Percentiles rank a stretch among this genome's conserved stretches.
These are phyloP conservation scores for Boletus insuetus DNA, from an alignment of 768 basidiomycete species.

Conservation along the genomic window DNA sequence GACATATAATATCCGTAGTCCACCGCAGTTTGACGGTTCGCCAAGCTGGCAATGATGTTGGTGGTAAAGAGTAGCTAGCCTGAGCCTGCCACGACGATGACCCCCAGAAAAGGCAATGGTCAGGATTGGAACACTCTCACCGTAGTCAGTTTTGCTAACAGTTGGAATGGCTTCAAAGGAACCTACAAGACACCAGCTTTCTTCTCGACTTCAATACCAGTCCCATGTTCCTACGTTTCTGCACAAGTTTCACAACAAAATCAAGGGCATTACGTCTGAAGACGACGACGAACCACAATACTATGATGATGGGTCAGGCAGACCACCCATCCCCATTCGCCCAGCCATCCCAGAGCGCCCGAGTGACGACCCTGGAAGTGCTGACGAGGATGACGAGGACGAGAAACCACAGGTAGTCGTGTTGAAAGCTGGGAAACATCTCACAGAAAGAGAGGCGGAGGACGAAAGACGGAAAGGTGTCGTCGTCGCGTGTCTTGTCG, in stretches of 20 bases:
- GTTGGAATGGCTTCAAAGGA: constrained; percentile 48
- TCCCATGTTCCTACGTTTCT: constrained; percentile 62
- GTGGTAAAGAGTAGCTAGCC: background rate
- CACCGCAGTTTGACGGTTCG: background rate
- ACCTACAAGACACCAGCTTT: constrained; percentile 68
- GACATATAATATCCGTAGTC: constrained; percentile 12
- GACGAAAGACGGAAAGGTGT: constrained; percentile 72
- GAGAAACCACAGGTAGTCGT: constrained; percentile 91
- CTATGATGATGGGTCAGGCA: constrained; percentile 64
- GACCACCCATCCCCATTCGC: constrained; percentile 72
- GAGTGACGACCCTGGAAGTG: constrained; percentile 66
- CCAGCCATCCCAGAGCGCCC: constrained; percentile 71
- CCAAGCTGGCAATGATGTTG: background rate
- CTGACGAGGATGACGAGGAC: constrained; percentile 67
- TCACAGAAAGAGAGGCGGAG: constrained; percentile 74
- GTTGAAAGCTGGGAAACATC: constrained; percentile 83
- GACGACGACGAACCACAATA: constrained; percentile 51
- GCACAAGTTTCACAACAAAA: constrained; percentile 59
- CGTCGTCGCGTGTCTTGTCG: constrained; percentile 12
- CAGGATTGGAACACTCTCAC: background rate
- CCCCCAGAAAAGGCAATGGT: constrained; percentile 20
- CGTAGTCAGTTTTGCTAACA: background rate
- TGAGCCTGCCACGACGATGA: too few relatives aligned
- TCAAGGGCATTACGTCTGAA: constrained; percentile 51
- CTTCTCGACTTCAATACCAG: constrained; percentile 64